These are phyloP conservation scores for Trichoderma brevicompactum DNA, from an alignment of 2,329 filamentous ascomycete genomes.

Conservation along the genomic window DNA sequence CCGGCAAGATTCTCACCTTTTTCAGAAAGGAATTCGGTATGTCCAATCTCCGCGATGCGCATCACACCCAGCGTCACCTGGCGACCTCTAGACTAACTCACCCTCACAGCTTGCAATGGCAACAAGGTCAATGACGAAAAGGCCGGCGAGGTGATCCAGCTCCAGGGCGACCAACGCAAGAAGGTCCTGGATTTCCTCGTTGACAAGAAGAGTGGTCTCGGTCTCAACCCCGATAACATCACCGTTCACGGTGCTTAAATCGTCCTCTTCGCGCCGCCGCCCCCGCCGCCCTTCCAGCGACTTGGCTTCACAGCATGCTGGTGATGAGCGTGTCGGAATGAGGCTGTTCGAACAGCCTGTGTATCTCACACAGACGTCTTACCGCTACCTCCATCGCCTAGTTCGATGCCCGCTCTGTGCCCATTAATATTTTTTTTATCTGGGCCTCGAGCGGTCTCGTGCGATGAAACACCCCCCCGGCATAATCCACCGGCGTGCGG, in stretches of 20 bases:
- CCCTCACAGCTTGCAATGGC: constrained; percentile 85
- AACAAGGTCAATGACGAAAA: constrained; percentile 94
- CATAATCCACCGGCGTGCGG: constrained; percentile 12
- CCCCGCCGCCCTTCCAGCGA: constrained; percentile 47
- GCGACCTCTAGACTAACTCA: background rate
- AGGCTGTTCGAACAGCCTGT: constrained; percentile 35
- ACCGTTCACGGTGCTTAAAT: constrained; percentile 71
- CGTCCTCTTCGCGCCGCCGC: constrained; percentile 45
- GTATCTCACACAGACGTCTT: constrained; percentile 32
- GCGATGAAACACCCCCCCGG: constrained; percentile 30
- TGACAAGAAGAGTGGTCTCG: constrained; percentile 93
- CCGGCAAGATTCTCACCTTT: constrained; percentile 99
- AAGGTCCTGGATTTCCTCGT: constrained; percentile 97
- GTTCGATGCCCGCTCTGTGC: background rate
- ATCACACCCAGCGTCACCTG: background rate
- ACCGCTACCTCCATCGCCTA: constrained; percentile 11
- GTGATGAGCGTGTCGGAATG: constrained; percentile 41
- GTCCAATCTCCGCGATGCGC: constrained; percentile 37
- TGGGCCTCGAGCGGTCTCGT: constrained; percentile 30
- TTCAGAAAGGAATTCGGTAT: constrained; percentile 99
- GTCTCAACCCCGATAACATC: constrained; percentile 94
- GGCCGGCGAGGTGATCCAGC: constrained; percentile 99
- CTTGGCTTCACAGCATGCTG: constrained; percentile 40
- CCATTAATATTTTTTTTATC: background rate
- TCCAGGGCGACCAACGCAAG: constrained; percentile 98